Conservation (phyloP, 306 rosid genomes). For the Quercus bicolor region DNA sequence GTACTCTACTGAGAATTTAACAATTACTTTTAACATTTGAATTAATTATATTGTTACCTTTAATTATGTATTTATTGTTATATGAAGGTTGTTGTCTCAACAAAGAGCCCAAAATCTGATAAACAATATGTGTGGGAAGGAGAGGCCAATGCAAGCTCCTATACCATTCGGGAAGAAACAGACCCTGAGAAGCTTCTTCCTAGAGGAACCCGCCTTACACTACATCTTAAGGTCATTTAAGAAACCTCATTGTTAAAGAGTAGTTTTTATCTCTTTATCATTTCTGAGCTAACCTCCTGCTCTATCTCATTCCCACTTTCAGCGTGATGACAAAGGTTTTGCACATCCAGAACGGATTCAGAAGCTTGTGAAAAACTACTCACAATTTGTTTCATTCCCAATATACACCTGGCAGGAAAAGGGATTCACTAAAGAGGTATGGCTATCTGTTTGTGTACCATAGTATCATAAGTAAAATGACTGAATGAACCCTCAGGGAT, state of each 20-base stretch:
- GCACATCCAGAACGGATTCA: constrained; percentile 87
- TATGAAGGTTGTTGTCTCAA: constrained; percentile 80
- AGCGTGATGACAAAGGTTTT: constrained; percentile 86
- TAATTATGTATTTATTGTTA: not conserved
- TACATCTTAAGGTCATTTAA: constrained; percentile 66
- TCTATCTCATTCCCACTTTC: constrained; percentile 13
- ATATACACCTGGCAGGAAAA: constrained; percentile 96
- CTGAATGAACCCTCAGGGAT: not conserved
- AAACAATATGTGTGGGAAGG: constrained; percentile 97
- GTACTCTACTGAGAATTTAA: not conserved
- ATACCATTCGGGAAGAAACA: constrained; percentile 81
- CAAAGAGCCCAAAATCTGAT: constrained; percentile 86
- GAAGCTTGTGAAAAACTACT: constrained; percentile 88
- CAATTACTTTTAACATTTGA: not conserved
- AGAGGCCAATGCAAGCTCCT: constrained; percentile 94
- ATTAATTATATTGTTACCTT: not conserved
- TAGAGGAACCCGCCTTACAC: constrained; percentile 85
- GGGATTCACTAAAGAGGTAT: constrained; percentile 85
- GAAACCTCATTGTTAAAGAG: not conserved
- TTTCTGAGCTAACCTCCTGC: constrained; percentile 16
- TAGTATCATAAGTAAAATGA: not conserved
- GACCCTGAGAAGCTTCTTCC: constrained; percentile 77
- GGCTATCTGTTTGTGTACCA: not conserved
- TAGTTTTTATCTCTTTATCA: not conserved
- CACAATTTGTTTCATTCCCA: constrained; percentile 91